Base-by-base conservation (phyloP, 768 basidiomycete species). In the Boletus vermiculosoides region DNA sequence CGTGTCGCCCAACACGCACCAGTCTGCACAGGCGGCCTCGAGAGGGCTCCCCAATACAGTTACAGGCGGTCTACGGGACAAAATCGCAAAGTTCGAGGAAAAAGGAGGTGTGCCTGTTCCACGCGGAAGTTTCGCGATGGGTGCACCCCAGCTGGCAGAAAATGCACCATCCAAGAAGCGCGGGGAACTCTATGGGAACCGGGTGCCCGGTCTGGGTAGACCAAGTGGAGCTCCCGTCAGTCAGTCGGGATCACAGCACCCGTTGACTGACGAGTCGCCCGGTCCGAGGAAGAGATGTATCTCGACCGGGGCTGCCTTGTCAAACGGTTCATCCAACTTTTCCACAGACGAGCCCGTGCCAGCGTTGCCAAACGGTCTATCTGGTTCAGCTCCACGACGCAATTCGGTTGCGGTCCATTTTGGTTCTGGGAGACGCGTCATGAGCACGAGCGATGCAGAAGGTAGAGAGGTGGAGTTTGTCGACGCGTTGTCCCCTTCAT, bases 51-150 rank as follows among this genome's bases (percentile, higher is more conserved):
- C 67, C 46, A 66, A 51, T 41, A 51, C 66, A 3, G 67, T 67
- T 28, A 58, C 68, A 5, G 66, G 74, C 39, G 72, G 69, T 12
- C 71, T 83, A 11, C 76, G 82, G 22, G 89, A 87, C 68, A 90
- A 83, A 75, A 92, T 92, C 60, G 89, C 90, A 22, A 84, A 81
- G 59, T 92, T 92, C 56, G 90, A 92, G 72, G 79, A 78, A 72
- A 86, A 88, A 68, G 90, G 90, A 51, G 88, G 84, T 12, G 77
- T 85, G 0, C 90, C 90, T 16, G 82, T 83, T 37, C 90, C 90
- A n/a, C 77, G 87, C 48, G 86, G 86, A 5, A 84, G 86, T 59
- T 88, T 90, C 71, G 88, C 82, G 22, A 73, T 88, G 60, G 86
- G 86, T 16, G 81, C 80, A 12, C 86, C 87, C 4, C 83, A 82